Evolutionary conservation across 768 basidiomycete genomes (phyloP).

Genomic region (Lactarius evosmus): DNA sequence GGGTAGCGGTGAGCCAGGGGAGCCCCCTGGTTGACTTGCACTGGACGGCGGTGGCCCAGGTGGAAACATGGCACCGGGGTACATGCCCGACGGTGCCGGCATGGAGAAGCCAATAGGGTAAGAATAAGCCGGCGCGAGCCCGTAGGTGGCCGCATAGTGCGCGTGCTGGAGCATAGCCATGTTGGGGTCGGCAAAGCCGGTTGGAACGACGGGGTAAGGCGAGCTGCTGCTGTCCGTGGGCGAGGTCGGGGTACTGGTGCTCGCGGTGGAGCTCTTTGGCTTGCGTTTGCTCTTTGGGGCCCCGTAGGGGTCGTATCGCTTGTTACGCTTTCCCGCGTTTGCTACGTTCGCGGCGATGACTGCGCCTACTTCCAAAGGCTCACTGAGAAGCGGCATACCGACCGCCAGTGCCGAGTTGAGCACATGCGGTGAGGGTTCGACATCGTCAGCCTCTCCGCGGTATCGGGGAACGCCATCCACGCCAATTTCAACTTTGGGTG

Average conservation of each 20-base stretch:
- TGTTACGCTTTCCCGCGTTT: slow-evolving; percentile 32
- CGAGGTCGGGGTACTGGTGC: slow-evolving; percentile 19
- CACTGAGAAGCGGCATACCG: slow-evolving; percentile 27
- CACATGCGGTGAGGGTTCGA: slow-evolving; percentile 35
- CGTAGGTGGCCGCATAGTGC: slow-evolving; percentile 25
- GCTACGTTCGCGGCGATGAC: slow-evolving; percentile 3
- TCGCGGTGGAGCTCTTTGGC: slow-evolving; percentile 14
- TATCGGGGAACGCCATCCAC: slow-evolving; percentile 80
- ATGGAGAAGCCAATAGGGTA: slow-evolving; percentile 25
- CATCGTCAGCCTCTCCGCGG: slow-evolving; percentile 77
- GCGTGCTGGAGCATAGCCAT: slow-evolving; percentile 29
- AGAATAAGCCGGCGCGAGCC: slow-evolving; percentile 21
- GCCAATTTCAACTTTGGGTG: slow-evolving; percentile 84
- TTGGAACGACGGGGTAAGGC: slow-evolving; percentile 15
- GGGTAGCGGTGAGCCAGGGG: slow-evolving; percentile 19
- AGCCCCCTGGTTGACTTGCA: neutral
- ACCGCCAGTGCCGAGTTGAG: slow-evolving; percentile 29
- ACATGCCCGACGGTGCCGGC: slow-evolving; percentile 10
- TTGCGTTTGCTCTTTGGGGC: slow-evolving; percentile 24
- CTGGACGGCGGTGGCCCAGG: slow-evolving; percentile 17
- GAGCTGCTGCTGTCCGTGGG: slow-evolving; percentile 18
- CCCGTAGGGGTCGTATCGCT: slow-evolving; percentile 37
- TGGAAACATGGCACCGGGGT: slow-evolving; percentile 15
- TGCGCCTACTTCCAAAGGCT: slow-evolving; percentile 23
- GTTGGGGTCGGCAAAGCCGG: slow-evolving; percentile 20